A percentile compares a stretch with the other conserved stretches of the same genome.
phyloP scores from a whole-genome alignment of 192 early-diverging fungal genomes.

The Ramicandelaber brevisporus region DNA sequence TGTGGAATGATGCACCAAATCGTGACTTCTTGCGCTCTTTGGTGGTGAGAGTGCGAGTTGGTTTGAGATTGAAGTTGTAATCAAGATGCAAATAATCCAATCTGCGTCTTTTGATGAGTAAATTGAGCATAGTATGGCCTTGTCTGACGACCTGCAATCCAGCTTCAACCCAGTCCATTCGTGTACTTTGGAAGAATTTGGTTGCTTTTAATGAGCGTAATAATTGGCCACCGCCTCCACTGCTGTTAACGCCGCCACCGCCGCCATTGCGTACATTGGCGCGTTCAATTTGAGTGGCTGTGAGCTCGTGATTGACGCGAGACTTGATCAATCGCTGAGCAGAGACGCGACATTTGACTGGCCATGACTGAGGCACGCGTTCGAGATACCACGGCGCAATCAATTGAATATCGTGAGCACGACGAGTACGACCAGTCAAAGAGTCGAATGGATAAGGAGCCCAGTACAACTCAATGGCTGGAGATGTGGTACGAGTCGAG shows the following conservation, averaged over 20 bases:
- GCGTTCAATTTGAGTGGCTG: constrained; percentile 69
- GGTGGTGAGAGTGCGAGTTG: constrained; percentile 94
- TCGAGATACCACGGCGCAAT: constrained; percentile 98
- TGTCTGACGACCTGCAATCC: constrained; percentile 94
- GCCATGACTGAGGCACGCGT: constrained; percentile 73
- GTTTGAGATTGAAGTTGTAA: constrained; percentile 99
- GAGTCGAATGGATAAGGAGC: constrained; percentile 93
- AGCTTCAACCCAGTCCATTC: constrained; percentile 98
- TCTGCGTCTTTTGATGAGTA: constrained; percentile 95
- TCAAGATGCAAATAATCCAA: constrained; percentile 95
- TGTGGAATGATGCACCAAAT: constrained; percentile 87
- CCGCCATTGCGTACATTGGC: no score
- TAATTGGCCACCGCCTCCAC: no score
- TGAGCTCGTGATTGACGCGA: constrained; percentile 89
- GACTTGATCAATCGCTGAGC: constrained; percentile 96
- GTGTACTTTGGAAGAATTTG: constrained; percentile 97
- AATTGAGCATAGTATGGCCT: constrained; percentile 98
- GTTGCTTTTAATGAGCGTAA: constrained; percentile 87
- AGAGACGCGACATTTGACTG: constrained; percentile 94
- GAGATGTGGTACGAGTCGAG: constrained; percentile 79
- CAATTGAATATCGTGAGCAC: constrained; percentile 81
- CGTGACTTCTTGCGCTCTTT: constrained; percentile 98
- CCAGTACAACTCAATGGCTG: constrained; percentile 87
- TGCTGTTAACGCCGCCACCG: no score
- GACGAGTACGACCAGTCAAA: constrained; percentile 64